Evolutionary conservation across 2,329 filamentous ascomycete species (phyloP).

Genomic region (Ascochyta viciae-villosae): DNA sequence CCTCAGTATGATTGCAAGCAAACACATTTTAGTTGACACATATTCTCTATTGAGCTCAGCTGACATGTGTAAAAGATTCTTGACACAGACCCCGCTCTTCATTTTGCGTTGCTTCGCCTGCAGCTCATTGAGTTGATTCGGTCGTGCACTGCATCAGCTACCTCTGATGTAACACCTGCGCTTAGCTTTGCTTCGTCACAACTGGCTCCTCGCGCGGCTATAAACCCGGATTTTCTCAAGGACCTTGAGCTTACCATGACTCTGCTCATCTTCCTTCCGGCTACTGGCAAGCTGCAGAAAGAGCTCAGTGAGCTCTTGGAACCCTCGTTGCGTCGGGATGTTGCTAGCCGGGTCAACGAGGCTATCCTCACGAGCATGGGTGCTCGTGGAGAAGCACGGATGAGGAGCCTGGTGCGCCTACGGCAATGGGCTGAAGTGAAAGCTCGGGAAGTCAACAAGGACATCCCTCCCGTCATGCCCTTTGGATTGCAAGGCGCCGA

Average conservation of each 20-base stretch:
- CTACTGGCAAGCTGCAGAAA: slow-evolving; percentile 72
- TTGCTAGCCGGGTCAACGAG: slow-evolving; percentile 89
- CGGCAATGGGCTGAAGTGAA: slow-evolving; percentile 83
- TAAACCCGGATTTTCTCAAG: slow-evolving; percentile 79
- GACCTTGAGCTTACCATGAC: slow-evolving; percentile 94
- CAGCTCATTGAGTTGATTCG: slow-evolving; percentile 95
- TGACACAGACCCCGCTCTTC: slow-evolving; percentile 80
- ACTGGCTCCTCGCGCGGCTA: slow-evolving; percentile 84
- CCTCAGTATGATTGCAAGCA: slow-evolving; percentile 75
- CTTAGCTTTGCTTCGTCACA: slow-evolving; percentile 87
- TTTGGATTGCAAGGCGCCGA: slow-evolving; percentile 52
- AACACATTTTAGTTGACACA: slow-evolving; percentile 12
- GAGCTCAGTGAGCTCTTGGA: slow-evolving; percentile 79
- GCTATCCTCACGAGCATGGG: slow-evolving; percentile 80
- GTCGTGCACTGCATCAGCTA: slow-evolving; percentile 68
- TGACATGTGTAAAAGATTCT: slow-evolving; percentile 70
- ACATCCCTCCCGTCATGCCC: slow-evolving; percentile 50
- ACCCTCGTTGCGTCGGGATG: slow-evolving; percentile 77
- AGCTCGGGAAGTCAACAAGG: slow-evolving; percentile 55
- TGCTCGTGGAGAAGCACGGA: slow-evolving; percentile 77
- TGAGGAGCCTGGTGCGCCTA: slow-evolving; percentile 80
- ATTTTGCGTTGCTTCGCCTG: slow-evolving; percentile 87
- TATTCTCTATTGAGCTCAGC: slow-evolving; percentile 21
- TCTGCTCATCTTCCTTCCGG: slow-evolving; percentile 82
- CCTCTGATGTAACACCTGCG: slow-evolving; percentile 78